Evolutionary conservation across 1,284 basidiomycete species (phyloP), one percentile per base, ranked within the genome.

Genomic region (Puccinia triticina): DNA sequence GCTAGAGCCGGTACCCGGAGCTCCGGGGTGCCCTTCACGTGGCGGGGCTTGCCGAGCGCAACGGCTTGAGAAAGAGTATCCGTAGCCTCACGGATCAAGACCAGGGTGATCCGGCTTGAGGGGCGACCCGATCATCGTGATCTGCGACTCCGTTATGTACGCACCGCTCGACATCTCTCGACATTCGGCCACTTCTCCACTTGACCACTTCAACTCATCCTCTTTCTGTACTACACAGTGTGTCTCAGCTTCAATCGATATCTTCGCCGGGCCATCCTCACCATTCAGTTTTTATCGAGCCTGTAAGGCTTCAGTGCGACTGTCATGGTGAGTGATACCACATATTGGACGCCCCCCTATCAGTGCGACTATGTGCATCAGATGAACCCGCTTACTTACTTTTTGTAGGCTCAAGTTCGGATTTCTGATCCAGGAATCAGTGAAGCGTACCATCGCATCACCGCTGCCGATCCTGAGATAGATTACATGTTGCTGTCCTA

Each of bases 401-500:
- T 64, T 61, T 61, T 4, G 21, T 40, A 82, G 81, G 81, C 81
- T 48, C 81, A 82, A 69, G 64, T 82, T 23, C 61, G 66, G n/a
- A 53, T 82, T 57, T 76, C 81, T 16, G 81, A 82, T 71, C 81
- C 81, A 10, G 61, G 29, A 14, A 82, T 95, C 83, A 88, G 89
- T 69, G 90, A 92, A 83, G 93, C 94, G 66, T 95, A 95, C 88
- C 90, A 95, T 87, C 90, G 92, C 86, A 90, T 96, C 85, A 87
- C 96, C 86, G 90, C 92, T 85, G 90, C 91, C 75, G 90, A 90
- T 84, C 87, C 88, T 18, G 91, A 90, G 67, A 92, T 93, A 85
- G 93, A 96, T 87, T 97, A 95, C 93, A 91, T 91, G 8, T 89
- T 98, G 73, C 93, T 93, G 85, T 92, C 93, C 0, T 95, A 95